Evolutionary conservation across 176 grass and related monocot species (phyloP).

Genomic region (Zea luxurians): DNA sequence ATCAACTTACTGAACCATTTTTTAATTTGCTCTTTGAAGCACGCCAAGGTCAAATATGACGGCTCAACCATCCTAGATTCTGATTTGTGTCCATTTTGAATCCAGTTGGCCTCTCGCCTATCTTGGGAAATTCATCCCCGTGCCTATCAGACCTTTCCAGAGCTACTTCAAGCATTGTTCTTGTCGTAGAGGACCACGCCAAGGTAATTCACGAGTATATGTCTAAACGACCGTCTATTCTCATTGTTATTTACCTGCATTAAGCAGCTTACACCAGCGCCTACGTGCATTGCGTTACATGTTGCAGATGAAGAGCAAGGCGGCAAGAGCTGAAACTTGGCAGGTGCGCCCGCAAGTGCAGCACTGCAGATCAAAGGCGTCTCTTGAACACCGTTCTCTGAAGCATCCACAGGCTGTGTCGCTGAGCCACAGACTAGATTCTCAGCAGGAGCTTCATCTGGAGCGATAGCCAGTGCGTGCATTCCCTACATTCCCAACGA

Average conservation of each 20-base stretch:
- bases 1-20: neutral
- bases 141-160: constrained; percentile 46
- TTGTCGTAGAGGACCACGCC: constrained; percentile 32
- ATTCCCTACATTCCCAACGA: neutral
- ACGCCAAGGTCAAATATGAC: neutral
- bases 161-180: constrained; percentile 43
- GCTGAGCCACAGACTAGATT: neutral
- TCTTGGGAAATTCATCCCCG: constrained; percentile 60
- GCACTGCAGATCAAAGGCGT: neutral
- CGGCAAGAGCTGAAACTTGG: constrained; percentile 1
- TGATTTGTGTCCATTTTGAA: constrained; percentile 15
- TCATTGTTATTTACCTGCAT: too few species aligned
- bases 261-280: neutral
- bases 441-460: constrained; percentile 11
- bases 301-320: constrained; percentile 45
- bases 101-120: constrained; percentile 69
- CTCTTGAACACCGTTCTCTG: neutral
- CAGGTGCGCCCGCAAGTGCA: neutral
- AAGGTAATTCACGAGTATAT: constrained; percentile 33
- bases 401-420: neutral
- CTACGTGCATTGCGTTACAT: neutral
- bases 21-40: neutral
- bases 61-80: neutral
- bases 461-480: neutral
- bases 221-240: neutral